phyloP scores from a whole-genome alignment of 192 early-diverging fungal genomes.

The Backusella psychrophila region DNA sequence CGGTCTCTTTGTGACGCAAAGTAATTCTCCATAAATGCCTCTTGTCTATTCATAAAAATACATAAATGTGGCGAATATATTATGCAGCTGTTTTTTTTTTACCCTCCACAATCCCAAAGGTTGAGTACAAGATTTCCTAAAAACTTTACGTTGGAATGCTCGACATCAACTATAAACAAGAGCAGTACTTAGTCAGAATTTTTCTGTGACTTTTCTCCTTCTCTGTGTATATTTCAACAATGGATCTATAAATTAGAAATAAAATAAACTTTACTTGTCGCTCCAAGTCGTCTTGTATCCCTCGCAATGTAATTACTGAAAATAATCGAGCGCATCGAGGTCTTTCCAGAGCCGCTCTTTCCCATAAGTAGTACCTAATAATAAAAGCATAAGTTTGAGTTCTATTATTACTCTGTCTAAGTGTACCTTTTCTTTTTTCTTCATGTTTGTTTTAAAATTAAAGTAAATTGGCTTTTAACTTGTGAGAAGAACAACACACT shows the following conservation, averaged over 20 bases:
- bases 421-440: not conserved
- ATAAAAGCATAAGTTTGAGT: not conserved
- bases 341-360: conserved; percentile 95
- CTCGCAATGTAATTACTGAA: conserved; percentile 96
- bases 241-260: not conserved
- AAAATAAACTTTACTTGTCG: conserved; percentile 70
- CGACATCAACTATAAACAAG: conserved; percentile 79
- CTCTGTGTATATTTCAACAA: not conserved
- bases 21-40: conserved; percentile 96
- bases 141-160: conserved; percentile 94
- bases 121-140: conserved; percentile 96
- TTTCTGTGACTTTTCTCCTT: not conserved
- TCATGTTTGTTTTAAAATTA: not conserved
- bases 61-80: not conserved
- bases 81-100: conserved; percentile 18
- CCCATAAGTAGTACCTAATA: conserved; percentile 95
- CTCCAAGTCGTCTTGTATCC: conserved; percentile 93
- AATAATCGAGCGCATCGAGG: conserved; percentile 98
- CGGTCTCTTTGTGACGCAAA: conserved; percentile 89
- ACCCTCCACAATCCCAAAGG: conserved; percentile 96
- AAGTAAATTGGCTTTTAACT: not conserved
- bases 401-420: not conserved
- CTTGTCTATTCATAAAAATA: conserved; percentile 58
- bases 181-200: not conserved
- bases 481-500: not conserved